Base-by-base conservation (phyloP, 371 early-diverging fungal genomes). In the Mucor sp. region DNA sequence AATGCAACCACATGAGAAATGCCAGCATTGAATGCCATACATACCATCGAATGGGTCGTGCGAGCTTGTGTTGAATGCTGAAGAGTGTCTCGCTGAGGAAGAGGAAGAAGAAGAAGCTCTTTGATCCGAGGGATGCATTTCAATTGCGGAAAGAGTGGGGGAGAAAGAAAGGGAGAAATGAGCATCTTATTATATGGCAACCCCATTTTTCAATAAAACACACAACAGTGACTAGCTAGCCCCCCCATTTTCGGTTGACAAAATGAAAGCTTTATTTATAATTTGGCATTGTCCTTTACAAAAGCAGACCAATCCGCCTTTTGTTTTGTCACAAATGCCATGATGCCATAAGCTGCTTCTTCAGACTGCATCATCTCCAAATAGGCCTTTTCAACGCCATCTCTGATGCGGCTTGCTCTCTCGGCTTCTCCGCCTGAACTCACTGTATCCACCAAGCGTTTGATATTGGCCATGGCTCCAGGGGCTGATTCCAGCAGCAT, bases 261-360 rank as follows among this genome's bases (percentile, higher is more conserved):
- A 55, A 47, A 35, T 35, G 37, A 35, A 35, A 12, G 37, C 3
- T 53, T 53, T 57, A 43, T 73, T 53, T 72, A 80, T 12, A 79
- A 63, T 60, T 80, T 84, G 33, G 79, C 67, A 60, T 76, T 74
- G 25, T 68, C 72, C 55, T 70, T 73, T n/a, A 76, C 65, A 56
- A 75, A 77, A 23, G 62, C 74, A 19, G 78, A 80, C 91, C 90
- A 91, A 56, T 87, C 80, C 12, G 91, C 87, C 66, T 75, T 83
- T 33, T 82, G 68, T 63, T 88, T 86, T 25, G 50, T 56, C 2
- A 67, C 60, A 77, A 90, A 91, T 4, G 86, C 81, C 60, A 76
- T 74, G 65, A 90, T 89, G 23, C 91, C 92, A 62, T 85, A 84
- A 2, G 85, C 86, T 7, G 90, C 91, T 72, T 92, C 92, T 55